These are phyloP conservation scores for Globisporangium lucens DNA, from an alignment of 352 stramenopile species.

Conservation along the genomic window DNA sequence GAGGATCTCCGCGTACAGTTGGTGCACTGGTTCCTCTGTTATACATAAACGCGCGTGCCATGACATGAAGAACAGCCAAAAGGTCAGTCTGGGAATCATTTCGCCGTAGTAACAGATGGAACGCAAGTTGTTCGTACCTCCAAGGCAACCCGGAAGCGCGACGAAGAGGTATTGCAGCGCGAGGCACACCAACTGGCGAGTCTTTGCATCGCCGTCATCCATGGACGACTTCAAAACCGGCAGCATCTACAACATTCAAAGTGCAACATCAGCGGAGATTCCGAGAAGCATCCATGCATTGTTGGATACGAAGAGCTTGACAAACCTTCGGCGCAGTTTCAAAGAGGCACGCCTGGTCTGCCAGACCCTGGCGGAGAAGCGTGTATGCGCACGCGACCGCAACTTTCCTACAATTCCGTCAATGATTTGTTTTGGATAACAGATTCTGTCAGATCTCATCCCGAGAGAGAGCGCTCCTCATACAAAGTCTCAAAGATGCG, in stretches of 20 bases:
- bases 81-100: neutral
- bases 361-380: slow-evolving; percentile 68
- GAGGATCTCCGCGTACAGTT: slow-evolving; percentile 90
- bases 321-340: slow-evolving; percentile 71
- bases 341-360: slow-evolving; percentile 78
- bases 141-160: slow-evolving; percentile 68
- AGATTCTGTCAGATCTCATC: neutral
- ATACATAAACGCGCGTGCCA: neutral
- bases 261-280: neutral
- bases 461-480: neutral
- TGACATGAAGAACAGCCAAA: slow-evolving; percentile 10
- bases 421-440: neutral
- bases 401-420: slow-evolving; percentile 64
- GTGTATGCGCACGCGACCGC: slow-evolving; percentile 86
- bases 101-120: too few species aligned
- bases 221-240: slow-evolving; percentile 87
- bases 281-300: neutral
- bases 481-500: neutral
- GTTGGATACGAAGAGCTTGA: neutral
- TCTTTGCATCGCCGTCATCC: slow-evolving; percentile 87
- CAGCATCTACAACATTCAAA: slow-evolving; percentile 55
- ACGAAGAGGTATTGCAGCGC: slow-evolving; percentile 86
- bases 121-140: slow-evolving; percentile 33
- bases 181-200: slow-evolving; percentile 85
- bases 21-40: slow-evolving; percentile 86